phyloP scores from a whole-genome alignment of 2,329 filamentous ascomycete genomes.

The Penicillium decumbens region DNA sequence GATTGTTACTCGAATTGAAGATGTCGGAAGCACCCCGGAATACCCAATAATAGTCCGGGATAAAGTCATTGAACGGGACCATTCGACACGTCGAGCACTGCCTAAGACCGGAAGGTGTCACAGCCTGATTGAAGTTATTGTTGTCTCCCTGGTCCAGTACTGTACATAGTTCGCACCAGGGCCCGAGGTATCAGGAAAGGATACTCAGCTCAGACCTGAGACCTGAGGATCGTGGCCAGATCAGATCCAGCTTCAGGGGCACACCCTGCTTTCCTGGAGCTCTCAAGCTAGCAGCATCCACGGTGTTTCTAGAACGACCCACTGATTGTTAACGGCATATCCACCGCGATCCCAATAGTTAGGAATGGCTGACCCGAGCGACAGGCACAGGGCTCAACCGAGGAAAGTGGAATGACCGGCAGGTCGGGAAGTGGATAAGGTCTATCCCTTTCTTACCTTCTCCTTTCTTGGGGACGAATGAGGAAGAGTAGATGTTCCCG shows the following conservation, averaged over 20 bases:
- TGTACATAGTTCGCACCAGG: background rate
- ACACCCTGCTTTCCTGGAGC: background rate
- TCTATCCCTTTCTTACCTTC: background rate
- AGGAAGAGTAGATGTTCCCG: background rate
- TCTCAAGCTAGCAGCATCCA: background rate
- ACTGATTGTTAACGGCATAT: background rate
- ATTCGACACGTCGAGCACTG: background rate
- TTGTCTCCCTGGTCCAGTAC: background rate
- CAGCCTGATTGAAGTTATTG: conserved; percentile 1
- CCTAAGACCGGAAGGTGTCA: conserved; percentile 2
- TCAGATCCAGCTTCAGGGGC: background rate
- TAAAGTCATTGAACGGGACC: conserved; percentile 17
- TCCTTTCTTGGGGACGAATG: background rate
- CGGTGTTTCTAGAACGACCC: background rate
- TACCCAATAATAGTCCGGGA: background rate
- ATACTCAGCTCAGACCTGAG: background rate
- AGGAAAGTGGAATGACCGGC: background rate
- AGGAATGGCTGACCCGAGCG: conserved; percentile 2
- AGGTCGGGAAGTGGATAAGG: conserved; percentile 11
- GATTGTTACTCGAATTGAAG: background rate
- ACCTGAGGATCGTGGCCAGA: background rate
- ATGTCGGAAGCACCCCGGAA: background rate
- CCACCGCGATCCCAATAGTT: background rate
- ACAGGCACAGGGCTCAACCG: conserved; percentile 6
- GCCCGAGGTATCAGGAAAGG: background rate